Percentiles rank a stretch among this genome's conserved stretches.
Conservation (phyloP, 768 basidiomycete genomes). For the Phaffia tasmanica region DNA sequence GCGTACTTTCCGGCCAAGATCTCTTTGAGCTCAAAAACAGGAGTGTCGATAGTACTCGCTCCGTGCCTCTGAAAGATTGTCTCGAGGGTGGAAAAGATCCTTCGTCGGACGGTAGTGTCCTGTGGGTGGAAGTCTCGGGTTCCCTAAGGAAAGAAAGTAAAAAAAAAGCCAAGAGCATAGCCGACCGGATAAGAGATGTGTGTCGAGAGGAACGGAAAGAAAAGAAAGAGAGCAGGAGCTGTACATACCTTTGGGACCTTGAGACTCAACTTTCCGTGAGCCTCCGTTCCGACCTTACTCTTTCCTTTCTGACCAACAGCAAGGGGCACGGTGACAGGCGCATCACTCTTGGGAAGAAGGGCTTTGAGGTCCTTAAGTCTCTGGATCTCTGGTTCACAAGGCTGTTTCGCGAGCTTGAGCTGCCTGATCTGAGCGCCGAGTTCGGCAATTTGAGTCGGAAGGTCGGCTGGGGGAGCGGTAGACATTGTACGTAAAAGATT, state of each 20-base stretch:
- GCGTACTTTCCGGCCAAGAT: constrained; percentile 76
- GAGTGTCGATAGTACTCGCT: constrained; percentile 86
- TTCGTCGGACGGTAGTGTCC: constrained; percentile 83
- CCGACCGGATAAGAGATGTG: background rate
- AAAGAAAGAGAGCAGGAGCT: background rate
- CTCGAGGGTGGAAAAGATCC: constrained; percentile 79
- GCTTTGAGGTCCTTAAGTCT: constrained; percentile 29
- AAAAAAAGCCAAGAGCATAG: constrained; percentile 24
- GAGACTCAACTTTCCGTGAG: constrained; percentile 49
- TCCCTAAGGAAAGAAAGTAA: constrained; percentile 47
- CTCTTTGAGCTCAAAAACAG: constrained; percentile 96
- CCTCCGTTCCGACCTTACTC: constrained; percentile 46
- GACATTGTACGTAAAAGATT: background rate
- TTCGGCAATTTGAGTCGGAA: constrained; percentile 9
- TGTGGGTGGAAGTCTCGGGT: constrained; percentile 87
- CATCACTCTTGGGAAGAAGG: background rate
- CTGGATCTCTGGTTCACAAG: constrained; percentile 26
- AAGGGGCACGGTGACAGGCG: constrained; percentile 28
- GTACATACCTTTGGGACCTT: constrained; percentile 82
- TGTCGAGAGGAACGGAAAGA: background rate
- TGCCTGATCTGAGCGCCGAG: constrained; percentile 21
- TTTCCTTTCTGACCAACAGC: constrained; percentile 42
- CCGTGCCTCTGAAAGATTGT: constrained; percentile 80
- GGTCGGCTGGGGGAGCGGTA: constrained; percentile 5
- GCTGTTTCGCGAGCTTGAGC: constrained; percentile 26